Evolutionary conservation across 1,284 basidiomycete species (phyloP).

Genomic region (Trametes versicolor): DNA sequence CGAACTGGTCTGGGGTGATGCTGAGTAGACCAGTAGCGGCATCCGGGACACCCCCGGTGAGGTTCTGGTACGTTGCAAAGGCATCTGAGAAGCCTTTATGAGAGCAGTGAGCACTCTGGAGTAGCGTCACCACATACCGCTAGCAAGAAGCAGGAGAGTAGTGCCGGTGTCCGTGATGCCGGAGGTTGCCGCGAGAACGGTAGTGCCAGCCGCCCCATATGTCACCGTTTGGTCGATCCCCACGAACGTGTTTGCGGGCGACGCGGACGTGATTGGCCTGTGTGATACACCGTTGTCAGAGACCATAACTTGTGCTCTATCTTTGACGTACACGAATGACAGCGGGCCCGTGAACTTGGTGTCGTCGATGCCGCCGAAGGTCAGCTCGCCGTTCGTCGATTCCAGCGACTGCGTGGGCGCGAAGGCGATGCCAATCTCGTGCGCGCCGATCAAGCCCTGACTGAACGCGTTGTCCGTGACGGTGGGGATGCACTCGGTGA

Average conservation of each 20-base stretch:
- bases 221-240: constrained; percentile 67
- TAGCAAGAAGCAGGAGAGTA: constrained; percentile 50
- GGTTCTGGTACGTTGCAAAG: constrained; percentile 53
- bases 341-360: constrained; percentile 59
- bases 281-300: not conserved
- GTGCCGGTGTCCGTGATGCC: constrained; percentile 73
- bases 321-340: constrained; percentile 51
- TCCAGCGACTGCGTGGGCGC: constrained; percentile 47
- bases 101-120: not conserved
- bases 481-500: constrained; percentile 49
- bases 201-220: constrained; percentile 54
- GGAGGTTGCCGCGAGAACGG: constrained; percentile 56
- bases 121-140: constrained; percentile 31
- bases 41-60: constrained; percentile 61
- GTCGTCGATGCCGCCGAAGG: constrained; percentile 57
- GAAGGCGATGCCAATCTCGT: constrained; percentile 59
- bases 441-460: constrained; percentile 35
- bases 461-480: constrained; percentile 58
- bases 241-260: constrained; percentile 63
- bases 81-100: constrained; percentile 51
- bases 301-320: constrained; percentile 22
- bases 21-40: constrained; percentile 60
- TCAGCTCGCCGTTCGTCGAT: constrained; percentile 43
- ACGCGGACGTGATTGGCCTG: constrained; percentile 57
- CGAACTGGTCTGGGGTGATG: constrained; percentile 58